A percentile compares a stretch with the other conserved stretches of the same genome.
phyloP scores from a whole-genome alignment of 73 alveolate species.

The Blepharisma stoltei region DNA sequence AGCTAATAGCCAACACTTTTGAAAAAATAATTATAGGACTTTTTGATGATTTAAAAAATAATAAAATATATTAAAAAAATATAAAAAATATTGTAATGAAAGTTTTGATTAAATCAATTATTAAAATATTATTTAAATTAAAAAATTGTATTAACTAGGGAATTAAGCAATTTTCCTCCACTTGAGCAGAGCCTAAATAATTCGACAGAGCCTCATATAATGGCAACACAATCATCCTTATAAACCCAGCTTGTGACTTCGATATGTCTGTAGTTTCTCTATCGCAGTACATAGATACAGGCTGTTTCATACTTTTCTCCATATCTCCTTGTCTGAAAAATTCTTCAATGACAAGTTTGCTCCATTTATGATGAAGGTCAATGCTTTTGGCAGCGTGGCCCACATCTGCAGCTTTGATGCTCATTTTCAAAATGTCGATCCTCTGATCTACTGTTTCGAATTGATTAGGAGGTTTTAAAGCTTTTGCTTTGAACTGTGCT shows the following conservation, averaged over 20 bases:
- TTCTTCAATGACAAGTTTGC: background rate
- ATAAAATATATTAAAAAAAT: no score
- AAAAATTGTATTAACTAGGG: no score
- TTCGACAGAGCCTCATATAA: background rate
- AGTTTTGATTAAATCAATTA: no score
- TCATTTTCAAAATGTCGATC: background rate
- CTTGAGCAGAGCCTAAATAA: background rate
- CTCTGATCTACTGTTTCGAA: background rate
- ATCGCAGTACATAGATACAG: background rate
- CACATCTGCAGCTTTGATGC: background rate
- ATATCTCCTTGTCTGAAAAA: constrained; percentile 3
- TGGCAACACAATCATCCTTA: background rate
- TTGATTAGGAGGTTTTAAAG: background rate
- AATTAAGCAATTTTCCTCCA: constrained; percentile 5
- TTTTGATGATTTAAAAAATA: no score
- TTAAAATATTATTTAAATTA: no score
- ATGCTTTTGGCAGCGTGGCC: background rate
- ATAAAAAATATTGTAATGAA: no score
- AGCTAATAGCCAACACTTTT: no score
- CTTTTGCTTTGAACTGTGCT: background rate
- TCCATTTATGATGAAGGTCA: background rate
- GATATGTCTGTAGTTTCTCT: constrained; percentile 6
- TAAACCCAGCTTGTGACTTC: background rate
- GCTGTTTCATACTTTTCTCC: background rate
- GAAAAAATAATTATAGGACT: no score